Base-by-base conservation (phyloP, 148 eudicot species). In the Dysphania ambrosioides region DNA sequence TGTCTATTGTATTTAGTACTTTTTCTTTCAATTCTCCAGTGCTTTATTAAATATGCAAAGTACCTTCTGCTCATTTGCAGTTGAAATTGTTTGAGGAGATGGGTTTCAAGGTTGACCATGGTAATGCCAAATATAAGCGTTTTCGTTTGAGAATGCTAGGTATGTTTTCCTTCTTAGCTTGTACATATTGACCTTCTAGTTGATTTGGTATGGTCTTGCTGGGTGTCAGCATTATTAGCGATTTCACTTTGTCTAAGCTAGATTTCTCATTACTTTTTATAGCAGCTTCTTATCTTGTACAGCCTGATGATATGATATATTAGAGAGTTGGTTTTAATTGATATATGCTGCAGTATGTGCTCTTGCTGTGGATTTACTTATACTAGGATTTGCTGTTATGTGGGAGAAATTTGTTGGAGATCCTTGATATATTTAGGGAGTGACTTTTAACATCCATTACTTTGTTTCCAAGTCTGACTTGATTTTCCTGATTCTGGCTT, bases 41-140 rank as follows among this genome's bases (percentile, higher is more conserved):
- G 51, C 23, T 61, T 64, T 38, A 13, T 18, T 44, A 55, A 74
- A 18, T 18, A 60, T 2, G 38, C 51, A 62, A 16, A 30, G 2
- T 35, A 13, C 23, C 44, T 34, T 26, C 42, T 38, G 69, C 19
- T 59, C 5, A 44, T 35, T 41, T 82, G 89, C 90, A 91, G 97
- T 85, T 93, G 81, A 86, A 87, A 80, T 83, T 89, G 89, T 93
- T 86, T 82, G 96, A 93, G 82, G 86, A 85, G 51, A 87, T 93
- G 96, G 97, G 90, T 53, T 86, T 87, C 82, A 91, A 91, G 81
- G 92, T 93, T 82, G 94, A 93, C 69, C 93, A 66, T 64, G 73
- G 70, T 59, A 91, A 89, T 79, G 70, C 90, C 63, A 82, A 89
- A 74, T 93, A 93, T 86, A 93, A 89, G 79, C 94, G 98, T 73